Base-by-base conservation (phyloP, 331 rosid genomes). In the Malus hybrid region DNA sequence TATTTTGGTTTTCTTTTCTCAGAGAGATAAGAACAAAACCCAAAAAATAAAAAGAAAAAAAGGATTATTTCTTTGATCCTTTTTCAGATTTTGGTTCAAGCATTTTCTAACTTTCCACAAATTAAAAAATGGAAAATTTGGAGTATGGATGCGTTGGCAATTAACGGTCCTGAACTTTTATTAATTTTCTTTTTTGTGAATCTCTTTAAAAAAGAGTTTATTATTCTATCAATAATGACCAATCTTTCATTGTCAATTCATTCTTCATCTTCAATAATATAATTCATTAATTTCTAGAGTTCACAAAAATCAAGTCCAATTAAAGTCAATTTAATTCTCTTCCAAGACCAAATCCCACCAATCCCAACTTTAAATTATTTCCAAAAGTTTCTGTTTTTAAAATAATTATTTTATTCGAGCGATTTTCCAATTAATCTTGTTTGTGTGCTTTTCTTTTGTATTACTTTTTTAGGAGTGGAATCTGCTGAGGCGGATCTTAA, bases 401-500 rank as follows among this genome's bases (percentile, higher is more conserved):
- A 39, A 2, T 9, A 39, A 39, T 39, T 39, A 39, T 39, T 39
- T 48, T 48, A 48, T 6, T 48, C 3, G 3, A 48, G 19, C 55
- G 19, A 48, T 48, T 0, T 48, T 48, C 7, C 0, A 2, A 15
- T 14, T 48, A 14, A 48, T 59, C 5, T 14, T 32, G 4, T 2
- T 55, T 22, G 56, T 19, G 65, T 3, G 13, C 6, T 48, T 48
- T 12, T 44, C 31, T n/a, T 12, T 33, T 28, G 73, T 10, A 16
- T 42, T 19, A 29, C 14, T 34, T 28, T 29, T 65, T 24, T 73
- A 91, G 97, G 96, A 22, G 97, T 93, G 79, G 95, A 93, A 74
- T 82, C 88, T 28, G 97, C 89, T 2, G 93, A 82, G 27, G 82
- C 97, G 10, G 98, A 93, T 91, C 93, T 91, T 76, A 93, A 86